Conservation (phyloP, 495 filamentous ascomycete species). For the Sordaria brevicollis region DNA sequence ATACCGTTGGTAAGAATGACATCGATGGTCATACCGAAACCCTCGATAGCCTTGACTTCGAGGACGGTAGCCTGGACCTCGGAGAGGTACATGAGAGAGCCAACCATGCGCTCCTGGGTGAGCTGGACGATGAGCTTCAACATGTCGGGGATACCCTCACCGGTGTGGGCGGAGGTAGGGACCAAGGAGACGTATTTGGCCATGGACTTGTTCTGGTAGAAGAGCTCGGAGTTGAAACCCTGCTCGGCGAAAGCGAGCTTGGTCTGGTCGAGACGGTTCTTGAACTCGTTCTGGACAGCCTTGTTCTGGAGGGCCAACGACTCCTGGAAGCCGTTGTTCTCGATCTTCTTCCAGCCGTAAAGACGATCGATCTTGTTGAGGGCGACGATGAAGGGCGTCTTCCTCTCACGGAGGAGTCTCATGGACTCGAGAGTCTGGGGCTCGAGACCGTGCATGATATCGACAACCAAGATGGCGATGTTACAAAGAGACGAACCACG, state of each 20-base stretch:
- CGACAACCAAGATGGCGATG: constrained; percentile 97
- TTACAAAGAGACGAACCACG: constrained; percentile 97
- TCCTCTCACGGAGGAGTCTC: constrained; percentile 81
- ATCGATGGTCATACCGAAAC: constrained; percentile 97
- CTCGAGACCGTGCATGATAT: constrained; percentile 99
- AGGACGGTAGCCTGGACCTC: constrained; percentile 97
- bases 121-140: constrained; percentile 85
- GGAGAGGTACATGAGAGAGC: constrained; percentile 93
- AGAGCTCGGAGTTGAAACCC: constrained; percentile 94
- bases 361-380: constrained; percentile 99
- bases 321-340: constrained; percentile 96
- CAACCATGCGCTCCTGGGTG: constrained; percentile 97
- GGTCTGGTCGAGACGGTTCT: constrained; percentile 77
- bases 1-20: constrained; percentile 96
- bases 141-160: constrained; percentile 99
- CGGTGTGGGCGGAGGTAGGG: constrained; percentile 93
- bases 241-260: constrained; percentile 93
- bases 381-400: constrained; percentile 97
- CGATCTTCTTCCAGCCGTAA: constrained; percentile 94
- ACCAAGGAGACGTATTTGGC: constrained; percentile 86
- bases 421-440: constrained; percentile 98
- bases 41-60: constrained; percentile 98
- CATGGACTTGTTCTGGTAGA: constrained; percentile 97
- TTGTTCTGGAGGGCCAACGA: constrained; percentile 84
- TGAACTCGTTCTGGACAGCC: constrained; percentile 90